These are phyloP conservation scores for Pseudomicrostroma phylloplanum DNA, from an alignment of 1,284 basidiomycete species.

Conservation along the genomic window DNA sequence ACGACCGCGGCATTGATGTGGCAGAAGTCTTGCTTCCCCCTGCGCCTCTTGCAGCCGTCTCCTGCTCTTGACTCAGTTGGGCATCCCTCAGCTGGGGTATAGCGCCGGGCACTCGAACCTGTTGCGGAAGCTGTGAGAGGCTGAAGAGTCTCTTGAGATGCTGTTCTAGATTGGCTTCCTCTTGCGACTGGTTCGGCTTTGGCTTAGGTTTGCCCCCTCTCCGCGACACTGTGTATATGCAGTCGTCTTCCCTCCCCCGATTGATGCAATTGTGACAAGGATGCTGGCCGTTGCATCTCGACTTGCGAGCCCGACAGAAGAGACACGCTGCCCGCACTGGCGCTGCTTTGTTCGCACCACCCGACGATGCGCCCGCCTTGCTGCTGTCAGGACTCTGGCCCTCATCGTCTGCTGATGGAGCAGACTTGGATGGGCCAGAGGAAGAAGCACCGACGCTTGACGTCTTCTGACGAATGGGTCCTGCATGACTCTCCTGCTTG, in stretches of 20 bases:
- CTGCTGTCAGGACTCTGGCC: background rate
- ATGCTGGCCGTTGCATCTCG: conserved; percentile 42
- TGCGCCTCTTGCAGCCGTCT: background rate
- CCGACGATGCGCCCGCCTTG: background rate
- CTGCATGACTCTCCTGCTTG: background rate
- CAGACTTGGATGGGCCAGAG: background rate
- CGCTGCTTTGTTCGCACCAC: conserved; percentile 1
- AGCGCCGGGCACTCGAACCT: conserved; percentile 31
- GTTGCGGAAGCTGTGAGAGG: conserved; percentile 34
- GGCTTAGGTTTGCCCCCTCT: conserved; percentile 45
- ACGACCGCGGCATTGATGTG: background rate
- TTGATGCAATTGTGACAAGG: conserved; percentile 38
- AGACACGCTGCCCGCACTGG: conserved; percentile 3
- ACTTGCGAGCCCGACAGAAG: conserved; percentile 21
- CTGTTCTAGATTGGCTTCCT: conserved; percentile 23
- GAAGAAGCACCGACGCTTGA: background rate
- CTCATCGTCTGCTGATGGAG: background rate
- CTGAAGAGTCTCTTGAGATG: conserved; percentile 38
- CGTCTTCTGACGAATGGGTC: conserved; percentile 1
- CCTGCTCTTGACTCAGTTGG: conserved; percentile 7
- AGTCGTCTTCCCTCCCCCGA: conserved; percentile 32
- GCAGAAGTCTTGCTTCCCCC: too few species aligned
- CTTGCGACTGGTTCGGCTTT: conserved; percentile 16
- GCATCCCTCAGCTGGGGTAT: conserved; percentile 17
- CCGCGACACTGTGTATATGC: conserved; percentile 39